phyloP scores from a whole-genome alignment of 371 early-diverging fungal genomes.

The Mucor circinelloides region DNA sequence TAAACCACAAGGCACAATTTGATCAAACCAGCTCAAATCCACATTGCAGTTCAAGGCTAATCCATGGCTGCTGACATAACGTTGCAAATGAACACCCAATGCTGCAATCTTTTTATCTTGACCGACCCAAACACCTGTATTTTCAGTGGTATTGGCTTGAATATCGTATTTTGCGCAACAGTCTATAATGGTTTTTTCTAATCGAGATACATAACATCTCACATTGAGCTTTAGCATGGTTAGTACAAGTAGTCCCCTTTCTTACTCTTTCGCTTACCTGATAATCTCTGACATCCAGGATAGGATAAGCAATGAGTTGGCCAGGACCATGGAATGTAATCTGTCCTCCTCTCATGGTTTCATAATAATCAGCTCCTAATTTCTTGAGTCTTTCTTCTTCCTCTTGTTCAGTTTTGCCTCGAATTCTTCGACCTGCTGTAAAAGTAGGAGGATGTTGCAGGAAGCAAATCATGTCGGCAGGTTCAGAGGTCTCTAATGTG shows the following conservation, averaged over 20 bases:
- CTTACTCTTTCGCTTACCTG: too few relatives aligned
- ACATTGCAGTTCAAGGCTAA: conserved; percentile 91
- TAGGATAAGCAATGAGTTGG: conserved; percentile 95
- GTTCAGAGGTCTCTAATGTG: background rate
- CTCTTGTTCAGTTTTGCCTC: conserved; percentile 52
- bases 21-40: conserved; percentile 82
- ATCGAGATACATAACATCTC: conserved; percentile 75
- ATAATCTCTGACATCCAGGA: conserved; percentile 74
- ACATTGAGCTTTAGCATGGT: conserved; percentile 62
- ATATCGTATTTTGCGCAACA: conserved; percentile 71
- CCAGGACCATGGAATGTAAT: conserved; percentile 98
- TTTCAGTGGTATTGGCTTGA: conserved; percentile 64
- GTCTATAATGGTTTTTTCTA: conserved; percentile 81
- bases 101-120: conserved; percentile 78
- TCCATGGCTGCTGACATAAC: conserved; percentile 93
- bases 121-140: conserved; percentile 90
- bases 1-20: conserved; percentile 93
- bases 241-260: too few relatives aligned
- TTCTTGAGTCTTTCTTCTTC: conserved; percentile 59
- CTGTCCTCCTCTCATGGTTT: conserved; percentile 91
- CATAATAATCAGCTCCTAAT: conserved; percentile 81
- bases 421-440: conserved; percentile 89
- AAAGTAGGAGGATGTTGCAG: conserved; percentile 89
- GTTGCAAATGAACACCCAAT: conserved; percentile 83
- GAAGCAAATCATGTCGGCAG: conserved; percentile 70